A percentile compares a stretch with the other conserved stretches of the same genome.
Conservation (phyloP, 2,329 filamentous ascomycete species). For the Exophiala mesophila region DNA sequence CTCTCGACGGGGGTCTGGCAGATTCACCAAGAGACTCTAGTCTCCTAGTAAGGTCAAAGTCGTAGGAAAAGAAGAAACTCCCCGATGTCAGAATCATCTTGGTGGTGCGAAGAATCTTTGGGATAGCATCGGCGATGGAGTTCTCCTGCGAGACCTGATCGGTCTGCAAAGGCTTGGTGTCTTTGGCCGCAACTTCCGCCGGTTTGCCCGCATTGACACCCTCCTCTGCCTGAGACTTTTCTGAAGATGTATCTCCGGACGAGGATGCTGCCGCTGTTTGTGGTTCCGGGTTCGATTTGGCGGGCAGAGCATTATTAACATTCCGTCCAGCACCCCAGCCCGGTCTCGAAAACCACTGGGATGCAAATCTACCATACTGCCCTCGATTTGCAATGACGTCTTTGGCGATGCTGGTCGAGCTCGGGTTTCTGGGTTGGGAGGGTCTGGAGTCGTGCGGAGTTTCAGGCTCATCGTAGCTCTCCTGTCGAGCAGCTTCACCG, state of each 20-base stretch:
- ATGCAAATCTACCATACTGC: constrained; percentile 81
- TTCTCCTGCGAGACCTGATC: constrained; percentile 4
- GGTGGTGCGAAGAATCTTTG: constrained; percentile 77
- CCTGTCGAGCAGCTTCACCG: background rate
- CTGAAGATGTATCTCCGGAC: background rate
- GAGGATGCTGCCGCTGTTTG: background rate
- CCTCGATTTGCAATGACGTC: constrained; percentile 82
- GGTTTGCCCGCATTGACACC: constrained; percentile 9
- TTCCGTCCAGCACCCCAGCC: constrained; percentile 53
- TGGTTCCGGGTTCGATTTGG: too few relatives aligned
- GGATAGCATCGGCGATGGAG: constrained; percentile 57
- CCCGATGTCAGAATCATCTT: constrained; percentile 78
- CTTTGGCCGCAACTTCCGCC: constrained; percentile 4
- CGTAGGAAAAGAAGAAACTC: constrained; percentile 95
- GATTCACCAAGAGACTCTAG: constrained; percentile 29
- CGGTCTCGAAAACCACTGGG: constrained; percentile 83
- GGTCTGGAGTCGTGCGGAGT: constrained; percentile 10
- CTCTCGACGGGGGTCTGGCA: constrained; percentile 12
- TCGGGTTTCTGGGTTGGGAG: constrained; percentile 33
- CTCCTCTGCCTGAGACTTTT: constrained; percentile 3
- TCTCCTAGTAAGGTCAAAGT: constrained; percentile 79
- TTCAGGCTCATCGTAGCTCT: constrained; percentile 13
- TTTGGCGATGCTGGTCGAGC: constrained; percentile 64
- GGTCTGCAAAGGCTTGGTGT: constrained; percentile 4
- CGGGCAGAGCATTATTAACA: background rate